A percentile compares a stretch with the other conserved stretches of the same genome.
These are phyloP conservation scores for Podaxis sp. DNA, from an alignment of 768 basidiomycete species.

Conservation along the genomic window DNA sequence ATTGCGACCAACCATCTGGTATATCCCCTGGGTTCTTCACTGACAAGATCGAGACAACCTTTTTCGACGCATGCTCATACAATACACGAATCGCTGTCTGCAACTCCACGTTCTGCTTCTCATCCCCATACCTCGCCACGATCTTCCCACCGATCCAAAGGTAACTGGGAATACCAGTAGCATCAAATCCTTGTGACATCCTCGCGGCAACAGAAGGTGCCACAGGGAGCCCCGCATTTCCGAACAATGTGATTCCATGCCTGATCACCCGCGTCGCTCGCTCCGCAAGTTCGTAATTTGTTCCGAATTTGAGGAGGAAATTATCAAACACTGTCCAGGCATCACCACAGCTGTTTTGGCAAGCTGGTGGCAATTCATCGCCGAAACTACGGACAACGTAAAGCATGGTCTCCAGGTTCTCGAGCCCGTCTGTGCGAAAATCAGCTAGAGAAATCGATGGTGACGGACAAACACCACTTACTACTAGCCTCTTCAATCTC, in stretches of 20 bases:
- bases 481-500: slow-evolving; percentile 69
- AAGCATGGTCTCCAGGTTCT: slow-evolving; percentile 93
- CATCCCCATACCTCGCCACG: slow-evolving; percentile 73
- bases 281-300: slow-evolving; percentile 76
- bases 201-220: slow-evolving; percentile 70
- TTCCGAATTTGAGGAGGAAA: slow-evolving; percentile 78
- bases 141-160: slow-evolving; percentile 94
- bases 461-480: slow-evolving; percentile 38
- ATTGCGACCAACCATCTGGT: slow-evolving; percentile 74
- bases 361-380: slow-evolving; percentile 77
- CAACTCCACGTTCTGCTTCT: slow-evolving; percentile 44
- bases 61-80: slow-evolving; percentile 76
- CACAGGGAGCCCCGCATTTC: slow-evolving; percentile 59
- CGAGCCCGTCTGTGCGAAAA: slow-evolving; percentile 65
- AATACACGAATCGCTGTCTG: slow-evolving; percentile 57
- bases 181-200: slow-evolving; percentile 78
- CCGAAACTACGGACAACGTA: slow-evolving; percentile 79
- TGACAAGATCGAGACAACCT: slow-evolving; percentile 67
- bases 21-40: slow-evolving; percentile 68
- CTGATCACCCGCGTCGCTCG: slow-evolving; percentile 82
- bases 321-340: slow-evolving; percentile 83
- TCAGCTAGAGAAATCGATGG: background rate
- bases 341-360: slow-evolving; percentile 75
- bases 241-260: slow-evolving; percentile 82
- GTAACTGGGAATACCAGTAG: slow-evolving; percentile 81